Evolutionary conservation across 768 basidiomycete genomes (phyloP).

Genomic region (Agaricus sinodeliciosus): DNA sequence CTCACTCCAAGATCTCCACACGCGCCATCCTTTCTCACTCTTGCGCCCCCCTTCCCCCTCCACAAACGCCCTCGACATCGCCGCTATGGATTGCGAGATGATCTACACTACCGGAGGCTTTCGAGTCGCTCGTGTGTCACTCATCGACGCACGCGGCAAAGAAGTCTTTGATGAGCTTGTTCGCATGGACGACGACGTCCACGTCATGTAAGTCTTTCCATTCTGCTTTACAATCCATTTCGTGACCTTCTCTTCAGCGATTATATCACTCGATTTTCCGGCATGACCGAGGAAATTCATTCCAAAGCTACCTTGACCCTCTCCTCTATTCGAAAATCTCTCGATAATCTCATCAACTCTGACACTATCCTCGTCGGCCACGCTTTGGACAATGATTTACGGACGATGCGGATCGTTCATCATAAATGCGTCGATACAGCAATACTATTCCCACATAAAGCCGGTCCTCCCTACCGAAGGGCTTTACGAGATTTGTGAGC

Average conservation of each 20-base stretch:
- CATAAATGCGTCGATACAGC: slow-evolving; percentile 82
- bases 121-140: slow-evolving; percentile 85
- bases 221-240: not conserved
- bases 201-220: slow-evolving; percentile 55
- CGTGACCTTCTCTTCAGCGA: slow-evolving; percentile 46
- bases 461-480: slow-evolving; percentile 69
- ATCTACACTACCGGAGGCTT: slow-evolving; percentile 91
- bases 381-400: slow-evolving; percentile 91
- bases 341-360: slow-evolving; percentile 66
- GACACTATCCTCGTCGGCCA: slow-evolving; percentile 88
- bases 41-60: slow-evolving; percentile 21
- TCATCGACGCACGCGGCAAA: slow-evolving; percentile 71
- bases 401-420: slow-evolving; percentile 85
- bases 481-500: slow-evolving; percentile 77
- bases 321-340: slow-evolving; percentile 52
- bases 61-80: slow-evolving; percentile 56
- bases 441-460: slow-evolving; percentile 74
- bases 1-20: slow-evolving; percentile 56
- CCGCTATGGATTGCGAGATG: slow-evolving; percentile 96
- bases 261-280: slow-evolving; percentile 88
- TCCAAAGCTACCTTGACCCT: slow-evolving; percentile 64
- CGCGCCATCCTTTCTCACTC: slow-evolving; percentile 66
- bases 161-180: slow-evolving; percentile 80
- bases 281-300: slow-evolving; percentile 55
- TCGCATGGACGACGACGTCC: slow-evolving; percentile 72